Base-by-base conservation (phyloP, 2,329 filamentous ascomycete genomes). In the Sporothrix globosa region DNA sequence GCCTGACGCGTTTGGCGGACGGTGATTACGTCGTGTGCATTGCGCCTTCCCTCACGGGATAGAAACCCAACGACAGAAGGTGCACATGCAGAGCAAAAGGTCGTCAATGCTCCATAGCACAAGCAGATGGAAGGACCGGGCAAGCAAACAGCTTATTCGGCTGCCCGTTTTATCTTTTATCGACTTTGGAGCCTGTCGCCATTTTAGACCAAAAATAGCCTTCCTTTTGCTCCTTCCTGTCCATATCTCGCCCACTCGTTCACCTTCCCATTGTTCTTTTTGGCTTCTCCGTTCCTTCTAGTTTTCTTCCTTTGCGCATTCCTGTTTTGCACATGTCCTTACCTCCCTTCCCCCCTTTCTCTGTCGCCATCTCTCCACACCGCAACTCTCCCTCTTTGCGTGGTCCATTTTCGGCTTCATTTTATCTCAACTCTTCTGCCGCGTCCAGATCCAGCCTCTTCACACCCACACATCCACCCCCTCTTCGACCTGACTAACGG, bases 171-270 rank as follows among this genome's bases (percentile, higher is more conserved):
- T 30, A n/a, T n/a, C n/a, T n/a, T n/a, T n/a, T n/a, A n/a, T 56
- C 44, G 24, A 52, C 46, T 24, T 24, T 39, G 14, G 46, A 56
- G 21, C 66, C 34, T 1, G 34, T 34, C 34, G 34, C 34, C 66
- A 56, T 48, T 68, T 68, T 68, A 56, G 66, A 68, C n/a, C 66
- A 27, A 68, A 56, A 34, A 54, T 30, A 24, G 50, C 52, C 14
- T 14, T 34, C 13, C 13, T 30, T 60, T 58, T 69, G 53, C 67
- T 69, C 67, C 46, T 61, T 52, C 67, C 54, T 61, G n/a, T 13
- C 54, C 50, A 54, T 69, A 41, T 39, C 67, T 61, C 48, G 17
- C 46, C 34, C 50, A 50, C 9, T 21, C 44, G 14, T 56, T n/a
- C 48, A 46, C 66, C 48, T 56, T 56, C 66, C 66, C 17, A 56